Evolutionary conservation across 176 grass and related monocot genomes (phyloP), one percentile per base, ranked within the genome.

Genomic region (Elymus sibiricus): DNA sequence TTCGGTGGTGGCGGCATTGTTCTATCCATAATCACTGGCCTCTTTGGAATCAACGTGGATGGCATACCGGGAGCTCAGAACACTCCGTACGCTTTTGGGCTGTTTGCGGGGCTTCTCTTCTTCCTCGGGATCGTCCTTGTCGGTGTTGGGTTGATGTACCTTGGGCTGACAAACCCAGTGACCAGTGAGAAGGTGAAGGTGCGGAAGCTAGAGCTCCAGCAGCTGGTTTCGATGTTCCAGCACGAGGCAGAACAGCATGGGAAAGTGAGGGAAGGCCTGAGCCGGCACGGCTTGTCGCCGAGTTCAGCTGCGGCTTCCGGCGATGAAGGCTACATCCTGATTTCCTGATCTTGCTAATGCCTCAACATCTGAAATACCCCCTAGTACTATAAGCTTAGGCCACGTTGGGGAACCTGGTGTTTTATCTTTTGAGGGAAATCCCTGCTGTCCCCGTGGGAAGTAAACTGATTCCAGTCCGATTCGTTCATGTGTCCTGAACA

Each of bases 31-130:
- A 92, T 99, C 55, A 90, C 97, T 0, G 88, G 97, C 19, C 97
- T 99, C 35, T 99, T 99, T 58, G 97, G 97, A 63, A 96, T 99
- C 43, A 99, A 99, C 1, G 94, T 99, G 0, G 97, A 99, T 56
- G 97, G 97, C 79, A 99, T 99, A 88, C 97, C 97, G 2, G 97
- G 94, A 79, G 86, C 88, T 5, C 15, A 90, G 19, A 99, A 96
- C 76, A 94, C 97, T 6, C 97, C 97, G 7, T 99, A 93, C 17
- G 94, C 97, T 28, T 99, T 99, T 62, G 79, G 94, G 39, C 85
- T 99, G 76, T 99, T 94, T 39, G 49, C 97, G 0, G 94, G 92
- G 22, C 80, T 96, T 71, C 90, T 99, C 31, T 90, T 96, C 42
- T 76, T 96, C 28, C 2, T 94, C 22, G 97, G 94, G 56, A 76